A percentile compares a stretch with the other conserved stretches of the same genome.
These are phyloP conservation scores for Stipa capillata DNA, from an alignment of 176 grass and related monocot species.

Conservation along the genomic window DNA sequence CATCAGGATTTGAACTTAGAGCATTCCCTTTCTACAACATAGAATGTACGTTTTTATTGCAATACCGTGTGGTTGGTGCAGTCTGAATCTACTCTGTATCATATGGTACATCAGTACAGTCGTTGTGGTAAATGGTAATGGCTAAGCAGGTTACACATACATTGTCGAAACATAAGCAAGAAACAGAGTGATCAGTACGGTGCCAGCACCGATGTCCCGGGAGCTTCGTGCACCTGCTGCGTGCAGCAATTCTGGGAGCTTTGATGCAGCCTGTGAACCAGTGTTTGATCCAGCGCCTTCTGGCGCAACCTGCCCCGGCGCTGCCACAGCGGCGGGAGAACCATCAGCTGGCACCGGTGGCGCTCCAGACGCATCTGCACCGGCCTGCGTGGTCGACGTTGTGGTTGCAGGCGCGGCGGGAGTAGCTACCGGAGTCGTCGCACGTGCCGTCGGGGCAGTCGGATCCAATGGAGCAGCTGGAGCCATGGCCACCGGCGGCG, in stretches of 20 bases:
- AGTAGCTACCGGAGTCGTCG: not conserved
- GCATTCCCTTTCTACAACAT: not conserved
- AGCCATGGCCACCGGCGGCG: not conserved
- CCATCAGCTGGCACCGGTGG: not conserved
- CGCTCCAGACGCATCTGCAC: not conserved
- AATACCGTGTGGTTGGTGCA: not conserved
- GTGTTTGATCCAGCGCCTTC: not conserved
- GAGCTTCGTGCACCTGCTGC: constrained; percentile 13
- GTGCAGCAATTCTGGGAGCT: constrained; percentile 37
- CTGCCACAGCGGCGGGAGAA: not conserved
- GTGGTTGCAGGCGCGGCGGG: not conserved
- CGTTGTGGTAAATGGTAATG: not conserved
- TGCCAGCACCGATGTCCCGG: not conserved
- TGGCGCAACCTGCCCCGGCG: not conserved
- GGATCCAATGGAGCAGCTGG: constrained; percentile 9
- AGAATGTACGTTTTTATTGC: not conserved
- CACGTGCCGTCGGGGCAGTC: not conserved
- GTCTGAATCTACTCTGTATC: constrained; percentile 4
- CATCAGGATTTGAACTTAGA: not conserved
- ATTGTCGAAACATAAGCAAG: constrained; percentile 24
- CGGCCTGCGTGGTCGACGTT: no score
- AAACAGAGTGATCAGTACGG: constrained; percentile 9
- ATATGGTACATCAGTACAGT: constrained; percentile 21
- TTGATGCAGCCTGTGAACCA: constrained; percentile 7
- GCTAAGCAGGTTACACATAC: constrained; percentile 8